Conservation (phyloP, 176 grass and related monocot genomes). For the Musa itinerans region DNA sequence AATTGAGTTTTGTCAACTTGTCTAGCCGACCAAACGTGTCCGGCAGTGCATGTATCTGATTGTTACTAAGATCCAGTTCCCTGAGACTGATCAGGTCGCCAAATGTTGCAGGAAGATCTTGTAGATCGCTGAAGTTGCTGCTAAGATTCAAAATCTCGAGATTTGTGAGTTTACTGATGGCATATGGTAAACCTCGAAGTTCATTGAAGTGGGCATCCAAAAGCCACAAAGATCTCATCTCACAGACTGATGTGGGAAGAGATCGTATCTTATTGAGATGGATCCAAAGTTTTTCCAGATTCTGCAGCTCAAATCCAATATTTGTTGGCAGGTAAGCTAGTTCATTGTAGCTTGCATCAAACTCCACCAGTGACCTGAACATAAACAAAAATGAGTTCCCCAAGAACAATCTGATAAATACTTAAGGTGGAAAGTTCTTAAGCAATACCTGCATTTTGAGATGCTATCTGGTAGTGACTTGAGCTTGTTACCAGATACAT, state of each 20-base stretch:
- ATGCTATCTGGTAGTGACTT: conserved; percentile 88
- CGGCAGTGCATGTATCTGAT: conserved; percentile 57
- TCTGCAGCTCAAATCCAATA: conserved; percentile 83
- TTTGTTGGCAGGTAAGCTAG: conserved; percentile 73
- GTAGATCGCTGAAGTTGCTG: conserved; percentile 80
- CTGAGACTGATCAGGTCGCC: conserved; percentile 63
- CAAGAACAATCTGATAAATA: neutral
- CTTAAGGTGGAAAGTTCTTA: neutral
- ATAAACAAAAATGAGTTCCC: neutral
- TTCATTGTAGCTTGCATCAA: conserved; percentile 96
- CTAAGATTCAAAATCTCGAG: conserved; percentile 87
- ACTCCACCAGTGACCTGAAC: conserved; percentile 61
- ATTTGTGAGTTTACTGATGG: conserved; percentile 50
- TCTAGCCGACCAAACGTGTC: conserved; percentile 79
- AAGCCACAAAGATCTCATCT: conserved; percentile 55
- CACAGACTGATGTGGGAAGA: conserved; percentile 69
- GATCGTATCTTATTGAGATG: conserved; percentile 75
- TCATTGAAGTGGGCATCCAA: conserved; percentile 91
- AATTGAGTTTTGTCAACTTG: conserved; percentile 59
- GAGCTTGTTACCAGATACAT: conserved; percentile 75
- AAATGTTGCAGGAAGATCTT: conserved; percentile 61
- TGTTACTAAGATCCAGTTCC: conserved; percentile 95
- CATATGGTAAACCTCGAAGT: conserved; percentile 59
- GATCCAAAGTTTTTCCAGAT: conserved; percentile 56
- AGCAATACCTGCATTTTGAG: conserved; percentile 72